Base-by-base conservation (phyloP, 2,329 filamentous ascomycete species). In the Apiospora arundinis region DNA sequence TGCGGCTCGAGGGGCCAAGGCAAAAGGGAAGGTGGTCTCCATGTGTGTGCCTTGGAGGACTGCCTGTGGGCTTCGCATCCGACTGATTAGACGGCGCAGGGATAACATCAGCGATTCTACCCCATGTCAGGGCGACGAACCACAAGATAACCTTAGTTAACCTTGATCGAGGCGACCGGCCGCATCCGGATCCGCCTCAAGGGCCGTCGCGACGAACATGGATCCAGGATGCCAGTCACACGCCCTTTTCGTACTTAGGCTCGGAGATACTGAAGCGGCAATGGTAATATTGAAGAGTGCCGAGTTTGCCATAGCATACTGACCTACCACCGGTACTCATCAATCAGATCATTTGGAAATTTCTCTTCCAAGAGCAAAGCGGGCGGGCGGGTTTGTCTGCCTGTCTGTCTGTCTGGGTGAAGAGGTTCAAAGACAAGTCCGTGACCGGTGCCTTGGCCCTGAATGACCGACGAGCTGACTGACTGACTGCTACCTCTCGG, bases 381-480 rank as follows among this genome's bases (percentile, higher is more conserved):
- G 16, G 32, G 7, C 28, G 32, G 56, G 32, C 56, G 32, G 56
- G 21, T 40, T 25, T 21, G 49, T 56, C 56, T 40, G 21, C 12
- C 56, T 37, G 21, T 40, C 25, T 21, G 49, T 56, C 56, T 40
- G 21, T n/a, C 56, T 37, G 32, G 32, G 4, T n/a, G 52, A 2
- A 23, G 32, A 63, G 32, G 21, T 14, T 40, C 3, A 11, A 60
- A 60, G 56, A 63, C 18, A 14, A 14, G 32, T 63, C 56, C 28
- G 32, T 63, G 56, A 63, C 56, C 56, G 56, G 56, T 63, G 8
- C n/a, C 56, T 63, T 40, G 56, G 18, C 32, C 12, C 56, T 63
- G 56, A 11, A 40, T 14, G 18, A 23, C 18, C 21, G 56, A 40
- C 21, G 21, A 60, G 37, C 12, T 45, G 42, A 21, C 12, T 45